Conservation (phyloP, 2,329 filamentous ascomycete genomes). For the Pseudogymnoascus sp. region DNA sequence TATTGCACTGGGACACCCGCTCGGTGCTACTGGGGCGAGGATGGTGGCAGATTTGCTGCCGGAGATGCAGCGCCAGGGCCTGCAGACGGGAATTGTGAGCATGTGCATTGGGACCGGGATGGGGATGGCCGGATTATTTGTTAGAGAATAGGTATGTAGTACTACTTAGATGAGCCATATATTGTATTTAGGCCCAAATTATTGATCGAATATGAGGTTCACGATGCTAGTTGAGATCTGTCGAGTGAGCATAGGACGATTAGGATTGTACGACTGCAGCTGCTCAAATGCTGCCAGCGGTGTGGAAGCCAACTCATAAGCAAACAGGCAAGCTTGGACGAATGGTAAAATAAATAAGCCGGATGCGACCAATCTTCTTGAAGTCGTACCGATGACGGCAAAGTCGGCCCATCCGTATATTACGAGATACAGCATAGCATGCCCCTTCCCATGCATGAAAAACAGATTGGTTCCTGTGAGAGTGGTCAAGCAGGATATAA, state of each 20-base stretch:
- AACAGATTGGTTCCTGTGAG: background rate
- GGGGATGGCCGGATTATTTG: conserved; percentile 63
- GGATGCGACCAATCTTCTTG: background rate
- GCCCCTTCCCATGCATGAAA: conserved; percentile 1
- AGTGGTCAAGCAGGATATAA: background rate
- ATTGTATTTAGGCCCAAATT: background rate
- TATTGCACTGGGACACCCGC: conserved; percentile 86
- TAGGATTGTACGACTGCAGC: background rate
- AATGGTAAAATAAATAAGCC: background rate
- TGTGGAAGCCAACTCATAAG: background rate
- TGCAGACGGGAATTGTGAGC: conserved; percentile 75
- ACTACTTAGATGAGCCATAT: conserved; percentile 1
- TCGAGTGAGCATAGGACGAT: background rate
- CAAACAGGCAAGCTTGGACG: background rate
- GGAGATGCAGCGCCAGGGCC: conserved; percentile 55
- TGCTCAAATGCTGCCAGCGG: background rate
- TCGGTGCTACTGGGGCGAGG: conserved; percentile 79
- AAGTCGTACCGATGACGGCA: background rate
- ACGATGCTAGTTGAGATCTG: background rate
- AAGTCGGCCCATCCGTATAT: background rate
- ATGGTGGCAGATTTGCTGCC: conserved; percentile 60
- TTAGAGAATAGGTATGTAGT: conserved; percentile 43
- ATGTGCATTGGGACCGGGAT: conserved; percentile 87
- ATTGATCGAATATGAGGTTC: background rate
- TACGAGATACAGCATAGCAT: background rate